Conservation (phyloP, 306 rosid species). For the Morella rubra region DNA sequence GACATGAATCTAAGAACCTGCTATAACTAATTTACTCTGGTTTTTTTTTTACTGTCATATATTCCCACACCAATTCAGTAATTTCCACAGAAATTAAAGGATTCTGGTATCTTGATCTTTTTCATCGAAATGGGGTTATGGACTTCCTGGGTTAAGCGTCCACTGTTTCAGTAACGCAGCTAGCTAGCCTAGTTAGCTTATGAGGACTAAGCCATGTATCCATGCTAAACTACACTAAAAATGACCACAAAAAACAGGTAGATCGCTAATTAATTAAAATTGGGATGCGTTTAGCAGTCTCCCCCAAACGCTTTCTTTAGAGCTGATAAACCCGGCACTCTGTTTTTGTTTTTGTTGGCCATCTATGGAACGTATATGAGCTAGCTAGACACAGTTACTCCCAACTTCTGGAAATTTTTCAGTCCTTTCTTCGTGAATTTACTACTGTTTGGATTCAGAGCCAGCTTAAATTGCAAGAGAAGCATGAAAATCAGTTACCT, state of each 20-base stretch:
- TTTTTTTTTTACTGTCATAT: not conserved
- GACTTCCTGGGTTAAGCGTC: not conserved
- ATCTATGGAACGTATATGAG: too few relatives aligned
- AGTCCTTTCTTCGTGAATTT: not conserved
- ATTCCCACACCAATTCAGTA: not conserved
- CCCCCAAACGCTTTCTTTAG: too few relatives aligned
- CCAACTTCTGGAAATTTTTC: not conserved
- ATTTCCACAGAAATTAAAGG: too few relatives aligned
- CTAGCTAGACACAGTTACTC: too few relatives aligned
- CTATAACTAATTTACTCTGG: not conserved
- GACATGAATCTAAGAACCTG: not conserved
- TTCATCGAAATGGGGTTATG: not conserved
- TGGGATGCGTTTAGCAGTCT: too few relatives aligned
- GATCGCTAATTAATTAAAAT: too few relatives aligned
- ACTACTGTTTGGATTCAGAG: not conserved
- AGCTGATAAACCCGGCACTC: too few relatives aligned
- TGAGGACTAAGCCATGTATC: too few relatives aligned
- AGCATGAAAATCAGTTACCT: conserved; percentile 36
- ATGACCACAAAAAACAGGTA: too few relatives aligned
- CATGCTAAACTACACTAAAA: too few relatives aligned
- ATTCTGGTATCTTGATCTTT: not conserved
- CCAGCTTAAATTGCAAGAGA: not conserved
- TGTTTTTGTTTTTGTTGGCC: too few relatives aligned
- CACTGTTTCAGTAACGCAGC: not conserved
- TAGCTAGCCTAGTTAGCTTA: too few relatives aligned